Conservation (phyloP, 2,329 filamentous ascomycete genomes). For the Arthrobotrys sinensis region DNA sequence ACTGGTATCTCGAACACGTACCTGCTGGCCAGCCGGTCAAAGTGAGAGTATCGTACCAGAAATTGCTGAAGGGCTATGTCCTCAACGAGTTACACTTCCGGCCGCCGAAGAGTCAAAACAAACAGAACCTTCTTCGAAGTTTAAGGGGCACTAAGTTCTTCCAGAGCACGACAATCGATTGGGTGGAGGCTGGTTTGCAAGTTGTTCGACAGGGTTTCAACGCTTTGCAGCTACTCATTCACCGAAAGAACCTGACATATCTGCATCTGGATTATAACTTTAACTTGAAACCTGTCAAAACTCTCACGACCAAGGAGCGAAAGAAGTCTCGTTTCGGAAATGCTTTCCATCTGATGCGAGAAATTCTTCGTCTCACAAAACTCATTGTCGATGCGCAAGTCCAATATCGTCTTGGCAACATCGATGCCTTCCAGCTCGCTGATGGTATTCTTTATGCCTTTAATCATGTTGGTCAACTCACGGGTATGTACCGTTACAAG, state of each 20-base stretch:
- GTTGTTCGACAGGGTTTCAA: constrained; percentile 99
- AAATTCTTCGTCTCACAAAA: constrained; percentile 95
- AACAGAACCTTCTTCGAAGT: constrained; percentile 89
- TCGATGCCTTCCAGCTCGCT: constrained; percentile 97
- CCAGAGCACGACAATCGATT: constrained; percentile 98
- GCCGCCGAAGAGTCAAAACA: constrained; percentile 93
- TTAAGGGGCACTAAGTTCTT: constrained; percentile 99
- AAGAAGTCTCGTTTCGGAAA: constrained; percentile 99
- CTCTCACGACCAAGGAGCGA: constrained; percentile 96
- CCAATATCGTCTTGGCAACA: constrained; percentile 96
- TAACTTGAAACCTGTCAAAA: constrained; percentile 99
- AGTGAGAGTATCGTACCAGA: constrained; percentile 97
- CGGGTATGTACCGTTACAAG: constrained; percentile 99
- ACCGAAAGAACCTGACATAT: constrained; percentile 98
- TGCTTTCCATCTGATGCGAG: constrained; percentile 98
- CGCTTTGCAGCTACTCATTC: constrained; percentile 97
- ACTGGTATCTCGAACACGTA: constrained; percentile 98
- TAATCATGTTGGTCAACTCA: constrained; percentile 98
- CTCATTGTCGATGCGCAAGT: constrained; percentile 98
- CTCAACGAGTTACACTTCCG: constrained; percentile 97
- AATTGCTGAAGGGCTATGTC: constrained; percentile 94
- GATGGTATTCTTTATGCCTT: constrained; percentile 99
- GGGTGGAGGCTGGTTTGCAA: constrained; percentile 98
- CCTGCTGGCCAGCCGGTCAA: constrained; percentile 93
- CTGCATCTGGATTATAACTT: constrained; percentile 99